Base-by-base conservation (phyloP, 345 rosid species). In the Eucalyptus dawsonii region DNA sequence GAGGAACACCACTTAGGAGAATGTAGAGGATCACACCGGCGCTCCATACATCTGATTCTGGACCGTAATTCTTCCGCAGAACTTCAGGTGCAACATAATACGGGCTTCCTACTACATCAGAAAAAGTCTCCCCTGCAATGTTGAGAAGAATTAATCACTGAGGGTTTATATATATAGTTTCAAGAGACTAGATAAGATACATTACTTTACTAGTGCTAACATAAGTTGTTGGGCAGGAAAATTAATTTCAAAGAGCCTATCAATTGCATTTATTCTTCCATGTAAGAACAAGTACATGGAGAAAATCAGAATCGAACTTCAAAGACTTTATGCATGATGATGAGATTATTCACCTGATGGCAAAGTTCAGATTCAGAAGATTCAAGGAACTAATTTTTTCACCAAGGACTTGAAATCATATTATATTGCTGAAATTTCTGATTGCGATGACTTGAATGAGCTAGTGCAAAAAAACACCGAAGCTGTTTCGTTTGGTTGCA, bases 51-150 rank as follows among this genome's bases (percentile, higher is more conserved):
- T 97, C 99, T 49, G 98, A 95, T 91, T 96, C 98, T 13, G 93
- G 96, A 92, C 99, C 97, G 49, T 97, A 96, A 21, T 49, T 85
- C 93, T 95, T 96, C 80, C 90, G 58, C 89, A 97, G 88, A 92
- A 97, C 93, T 91, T 96, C 99, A 62, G 99, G 99, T 4, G 99
- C 99, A 88, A 97, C 96, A 88, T 97, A 96, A 88, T 95, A 97
- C 4, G 99, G 97, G 90, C 99, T 97, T 88, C 99, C 99, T 90
- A 97, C 97, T 65, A 97, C 96, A 92, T 97, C 99, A 76, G 87
- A 87, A 87, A 97, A 95, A 51, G 87, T 89, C 88, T 96, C 97
- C 34, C 98, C 99, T 97, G 92, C 83, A 91, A 19, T 37, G 44
- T 72, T 21, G 37, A 72, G 83, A 72, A 37, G 45, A 76, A 76